Base-by-base conservation (phyloP, 139 green algal genomes). In the Parachlorella kessleri region DNA sequence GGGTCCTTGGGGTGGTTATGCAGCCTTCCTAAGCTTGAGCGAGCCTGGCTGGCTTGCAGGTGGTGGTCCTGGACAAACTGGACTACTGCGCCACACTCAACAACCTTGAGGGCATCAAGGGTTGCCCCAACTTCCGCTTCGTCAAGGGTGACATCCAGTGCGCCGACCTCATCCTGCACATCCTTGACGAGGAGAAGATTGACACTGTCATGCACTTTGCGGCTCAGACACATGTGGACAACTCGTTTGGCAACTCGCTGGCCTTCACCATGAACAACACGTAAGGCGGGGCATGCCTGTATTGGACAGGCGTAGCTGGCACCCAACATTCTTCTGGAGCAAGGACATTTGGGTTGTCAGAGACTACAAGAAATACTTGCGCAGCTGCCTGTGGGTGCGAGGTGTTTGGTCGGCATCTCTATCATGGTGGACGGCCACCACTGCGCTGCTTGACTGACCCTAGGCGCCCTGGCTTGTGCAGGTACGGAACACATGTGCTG, bases 151-250 rank as follows among this genome's bases (percentile, higher is more conserved):
- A 99, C 83, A 94, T 99, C 40, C 92, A 95, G 78, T 95, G 86
- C 36, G 88, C 91, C 33, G 97, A 99, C 84, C 82, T 99, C 39
- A 55, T 99, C 2, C 89, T 81, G 71, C 94, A 94, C 75, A 74
- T 99, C 6, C 82, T 99, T 36, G 71, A 90, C 18, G 85, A 84
- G 7, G 91, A 99, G 78, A 39, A 96, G 30, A 94, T 99, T 35
- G 96, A 99, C 88, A 99, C 96, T 14, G 87, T 99, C 32, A 97
- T 99, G 93, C 96, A 99, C 89, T 99, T 99, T 81, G 95, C 96
- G 6, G 96, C 96, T 66, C 89, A 98, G 93, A 98, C 95, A 3
- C 96, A 99, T 80, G 96, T 99, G 14, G 96, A 99, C 89, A 99
- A 99, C 86, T 97, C 90, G 2, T 99, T 99, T 80, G 96, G 96